A percentile compares a stretch with the other conserved stretches of the same genome.
These are phyloP conservation scores for Platanus orientalis DNA, from an alignment of 164 flowering plant genomes.

Conservation along the genomic window DNA sequence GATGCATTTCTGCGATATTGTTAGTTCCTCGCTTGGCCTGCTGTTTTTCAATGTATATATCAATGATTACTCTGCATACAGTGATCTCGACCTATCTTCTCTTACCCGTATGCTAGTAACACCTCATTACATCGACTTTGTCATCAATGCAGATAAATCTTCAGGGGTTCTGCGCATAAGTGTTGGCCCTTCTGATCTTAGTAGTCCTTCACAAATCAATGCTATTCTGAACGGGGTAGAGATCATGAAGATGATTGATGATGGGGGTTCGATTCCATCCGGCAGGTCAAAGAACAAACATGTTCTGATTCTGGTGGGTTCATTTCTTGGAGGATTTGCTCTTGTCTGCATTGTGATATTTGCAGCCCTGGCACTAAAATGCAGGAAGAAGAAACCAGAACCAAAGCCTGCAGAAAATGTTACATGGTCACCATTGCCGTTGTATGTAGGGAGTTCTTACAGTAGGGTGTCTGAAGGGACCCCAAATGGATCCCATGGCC, in stretches of 20 bases:
- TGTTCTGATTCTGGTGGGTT: conserved; percentile 35
- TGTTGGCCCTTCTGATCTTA: conserved; percentile 64
- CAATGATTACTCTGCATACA: conserved; percentile 38
- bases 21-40: conserved; percentile 42
- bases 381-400: conserved; percentile 41
- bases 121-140: conserved; percentile 61
- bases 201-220: conserved; percentile 32
- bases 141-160: conserved; percentile 34
- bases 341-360: conserved; percentile 23
- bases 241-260: conserved; percentile 59
- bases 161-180: conserved; percentile 38
- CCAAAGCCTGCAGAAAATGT: conserved; percentile 38
- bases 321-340: conserved; percentile 41
- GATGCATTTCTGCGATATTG: conserved; percentile 85
- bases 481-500: conserved; percentile 37
- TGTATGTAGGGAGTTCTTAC: conserved; percentile 44
- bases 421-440: conserved; percentile 58
- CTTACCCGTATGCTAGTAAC: conserved; percentile 46
- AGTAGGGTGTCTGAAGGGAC: conserved; percentile 52
- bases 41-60: conserved; percentile 65
- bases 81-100: conserved; percentile 57
- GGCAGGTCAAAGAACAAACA: conserved; percentile 22
- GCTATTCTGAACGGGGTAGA: conserved; percentile 85
- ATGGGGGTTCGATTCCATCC: conserved; percentile 5
- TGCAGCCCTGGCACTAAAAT: conserved; percentile 19